These are phyloP conservation scores for Inosperma sp. DNA, from an alignment of 768 basidiomycete genomes.

Conservation along the genomic window DNA sequence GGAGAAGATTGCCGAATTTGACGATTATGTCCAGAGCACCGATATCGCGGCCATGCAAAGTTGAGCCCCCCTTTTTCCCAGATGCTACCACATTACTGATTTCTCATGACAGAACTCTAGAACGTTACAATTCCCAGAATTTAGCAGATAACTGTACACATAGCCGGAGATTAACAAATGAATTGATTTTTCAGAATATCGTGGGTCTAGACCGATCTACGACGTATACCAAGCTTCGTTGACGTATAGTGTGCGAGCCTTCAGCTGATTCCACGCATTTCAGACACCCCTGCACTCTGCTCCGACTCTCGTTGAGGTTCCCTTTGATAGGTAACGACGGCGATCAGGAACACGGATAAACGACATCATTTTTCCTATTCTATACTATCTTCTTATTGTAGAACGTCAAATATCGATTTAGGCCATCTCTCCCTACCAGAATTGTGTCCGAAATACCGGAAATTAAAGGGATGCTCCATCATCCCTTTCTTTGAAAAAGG, in stretches of 20 bases:
- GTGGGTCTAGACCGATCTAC: conserved; percentile 6
- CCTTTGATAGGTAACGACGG: no score
- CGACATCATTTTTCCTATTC: neutral
- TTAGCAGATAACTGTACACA: neutral
- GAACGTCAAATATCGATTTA: no score
- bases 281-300: no score
- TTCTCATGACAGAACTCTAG: conserved; percentile 21
- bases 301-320: no score
- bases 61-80: conserved; percentile 32
- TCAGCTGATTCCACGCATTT: no score
- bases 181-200: no score
- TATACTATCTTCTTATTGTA: neutral
- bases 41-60: conserved; percentile 95
- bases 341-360: conserved; percentile 1
- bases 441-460: conserved; percentile 1
- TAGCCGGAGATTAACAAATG: neutral
- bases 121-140: neutral
- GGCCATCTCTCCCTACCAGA: neutral
- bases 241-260: conserved; percentile 2
- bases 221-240: conserved; percentile 3
- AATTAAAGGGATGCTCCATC: no score
- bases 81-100: conserved; percentile 2
- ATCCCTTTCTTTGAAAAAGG: no score
- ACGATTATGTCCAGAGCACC: conserved; percentile 86
- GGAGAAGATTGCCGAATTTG: conserved; percentile 81